These are phyloP conservation scores for Boletus rex-veris DNA, from an alignment of 768 basidiomycete species.

Conservation along the genomic window DNA sequence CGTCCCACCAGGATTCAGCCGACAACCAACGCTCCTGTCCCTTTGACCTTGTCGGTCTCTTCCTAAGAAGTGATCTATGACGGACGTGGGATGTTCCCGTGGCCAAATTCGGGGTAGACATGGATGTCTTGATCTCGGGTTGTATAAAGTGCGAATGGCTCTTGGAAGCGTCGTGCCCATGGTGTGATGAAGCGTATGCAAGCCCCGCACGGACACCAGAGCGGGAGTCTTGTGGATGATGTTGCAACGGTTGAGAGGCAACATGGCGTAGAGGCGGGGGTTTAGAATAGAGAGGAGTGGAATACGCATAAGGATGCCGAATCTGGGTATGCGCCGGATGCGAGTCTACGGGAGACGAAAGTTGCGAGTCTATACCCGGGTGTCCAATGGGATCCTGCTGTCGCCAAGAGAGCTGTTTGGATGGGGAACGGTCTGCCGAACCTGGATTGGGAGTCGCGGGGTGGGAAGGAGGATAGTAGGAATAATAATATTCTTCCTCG, in stretches of 20 bases:
- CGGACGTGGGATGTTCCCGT: slow-evolving; percentile 8
- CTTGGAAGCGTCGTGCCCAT: neutral
- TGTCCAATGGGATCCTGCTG: slow-evolving; percentile 11
- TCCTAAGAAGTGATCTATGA: slow-evolving; percentile 13
- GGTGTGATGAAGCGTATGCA: slow-evolving; percentile 6
- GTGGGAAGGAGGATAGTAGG: slow-evolving; percentile 38
- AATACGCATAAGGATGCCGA: slow-evolving; percentile 54
- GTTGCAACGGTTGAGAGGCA: slow-evolving; percentile 24
- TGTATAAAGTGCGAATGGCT: neutral
- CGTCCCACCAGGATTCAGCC: slow-evolving; percentile 81
- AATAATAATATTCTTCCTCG: slow-evolving; percentile 49
- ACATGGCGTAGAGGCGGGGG: slow-evolving; percentile 17
- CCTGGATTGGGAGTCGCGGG: slow-evolving; percentile 12
- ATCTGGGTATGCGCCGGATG: slow-evolving; percentile 26
- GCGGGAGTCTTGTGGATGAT: slow-evolving; percentile 9
- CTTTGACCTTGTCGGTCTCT: slow-evolving; percentile 31
- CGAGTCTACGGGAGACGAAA: slow-evolving; percentile 12
- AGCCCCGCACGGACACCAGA: neutral
- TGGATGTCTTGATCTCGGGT: slow-evolving; percentile 45
- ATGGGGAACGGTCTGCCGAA: slow-evolving; percentile 11
- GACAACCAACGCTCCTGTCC: slow-evolving; percentile 64
- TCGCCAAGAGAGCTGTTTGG: slow-evolving; percentile 17
- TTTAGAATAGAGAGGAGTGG: slow-evolving; percentile 22
- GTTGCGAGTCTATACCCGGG: slow-evolving; percentile 17
- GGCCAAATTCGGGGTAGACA: slow-evolving; percentile 66